Conservation (phyloP, 129 eudicot species). For the Kitagawia praeruptora region DNA sequence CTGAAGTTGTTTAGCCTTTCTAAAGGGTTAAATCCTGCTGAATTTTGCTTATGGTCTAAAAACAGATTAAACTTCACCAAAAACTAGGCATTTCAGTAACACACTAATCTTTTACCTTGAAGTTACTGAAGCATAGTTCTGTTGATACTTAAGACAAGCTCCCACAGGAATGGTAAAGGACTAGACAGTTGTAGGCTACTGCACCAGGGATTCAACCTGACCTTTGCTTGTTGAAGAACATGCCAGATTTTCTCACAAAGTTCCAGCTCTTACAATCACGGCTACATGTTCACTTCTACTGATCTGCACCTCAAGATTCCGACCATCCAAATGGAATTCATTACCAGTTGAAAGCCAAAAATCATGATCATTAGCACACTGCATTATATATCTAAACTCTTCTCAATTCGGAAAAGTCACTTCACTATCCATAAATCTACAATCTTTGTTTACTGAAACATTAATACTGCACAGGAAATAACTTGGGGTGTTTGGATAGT, state of each 20-base stretch:
- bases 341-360: background rate
- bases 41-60: background rate
- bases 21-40: background rate
- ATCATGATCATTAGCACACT: background rate
- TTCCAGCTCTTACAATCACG: background rate
- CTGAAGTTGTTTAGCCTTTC: background rate
- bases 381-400: background rate
- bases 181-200: background rate
- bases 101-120: background rate
- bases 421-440: background rate
- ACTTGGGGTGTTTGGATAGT: background rate
- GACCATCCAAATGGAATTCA: background rate
- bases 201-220: background rate
- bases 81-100: background rate
- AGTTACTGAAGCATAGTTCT: background rate
- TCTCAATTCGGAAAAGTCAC: background rate
- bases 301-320: background rate
- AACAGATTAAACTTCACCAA: background rate
- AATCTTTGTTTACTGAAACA: background rate
- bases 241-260: conserved; percentile 15
- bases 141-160: background rate
- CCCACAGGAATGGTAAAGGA: background rate
- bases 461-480: background rate
- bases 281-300: background rate
- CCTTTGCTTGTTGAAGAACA: background rate